phyloP scores from a whole-genome alignment of 164 flowering plant species.

The Macadamia integrifolia region DNA sequence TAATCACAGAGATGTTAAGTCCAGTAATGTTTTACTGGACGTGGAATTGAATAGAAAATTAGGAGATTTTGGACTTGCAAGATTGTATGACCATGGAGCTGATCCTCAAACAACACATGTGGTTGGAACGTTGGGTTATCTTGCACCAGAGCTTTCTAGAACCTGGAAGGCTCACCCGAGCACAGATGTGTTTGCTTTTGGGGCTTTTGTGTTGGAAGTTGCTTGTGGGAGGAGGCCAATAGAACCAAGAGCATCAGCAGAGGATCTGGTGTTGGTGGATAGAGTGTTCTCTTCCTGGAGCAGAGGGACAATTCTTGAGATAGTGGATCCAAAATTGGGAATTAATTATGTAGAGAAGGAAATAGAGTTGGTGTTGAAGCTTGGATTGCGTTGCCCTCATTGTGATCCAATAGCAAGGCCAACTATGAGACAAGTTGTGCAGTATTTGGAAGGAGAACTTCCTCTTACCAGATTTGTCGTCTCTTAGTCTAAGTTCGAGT shows the following conservation, averaged over 20 bases:
- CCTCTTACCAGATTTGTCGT: neutral
- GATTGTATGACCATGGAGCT: constrained; percentile 11
- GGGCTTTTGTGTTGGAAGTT: constrained; percentile 10
- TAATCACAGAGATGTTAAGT: no score
- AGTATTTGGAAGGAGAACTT: neutral
- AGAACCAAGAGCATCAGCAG: neutral
- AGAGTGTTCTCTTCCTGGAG: constrained; percentile 1
- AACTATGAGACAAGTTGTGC: constrained; percentile 7
- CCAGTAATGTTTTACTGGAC: no score
- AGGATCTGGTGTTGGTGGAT: constrained; percentile 4
- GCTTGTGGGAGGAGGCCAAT: constrained; percentile 8
- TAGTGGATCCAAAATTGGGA: constrained; percentile 4
- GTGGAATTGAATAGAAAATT: constrained; percentile 2
- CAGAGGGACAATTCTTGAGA: constrained; percentile 4
- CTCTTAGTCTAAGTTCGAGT: neutral
- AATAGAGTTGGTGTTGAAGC: constrained; percentile 6
- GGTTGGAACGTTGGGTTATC: constrained; percentile 12
- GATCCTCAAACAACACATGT: constrained; percentile 12
- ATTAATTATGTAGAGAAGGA: constrained; percentile 1
- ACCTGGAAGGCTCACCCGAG: constrained; percentile 2
- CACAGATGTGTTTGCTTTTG: constrained; percentile 11
- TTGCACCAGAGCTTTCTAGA: constrained; percentile 9
- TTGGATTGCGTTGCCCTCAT: constrained; percentile 10
- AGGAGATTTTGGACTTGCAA: constrained; percentile 15
- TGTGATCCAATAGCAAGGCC: constrained; percentile 1